Base-by-base conservation (phyloP, 768 basidiomycete genomes). In the Lepiota brunneoincarnata region DNA sequence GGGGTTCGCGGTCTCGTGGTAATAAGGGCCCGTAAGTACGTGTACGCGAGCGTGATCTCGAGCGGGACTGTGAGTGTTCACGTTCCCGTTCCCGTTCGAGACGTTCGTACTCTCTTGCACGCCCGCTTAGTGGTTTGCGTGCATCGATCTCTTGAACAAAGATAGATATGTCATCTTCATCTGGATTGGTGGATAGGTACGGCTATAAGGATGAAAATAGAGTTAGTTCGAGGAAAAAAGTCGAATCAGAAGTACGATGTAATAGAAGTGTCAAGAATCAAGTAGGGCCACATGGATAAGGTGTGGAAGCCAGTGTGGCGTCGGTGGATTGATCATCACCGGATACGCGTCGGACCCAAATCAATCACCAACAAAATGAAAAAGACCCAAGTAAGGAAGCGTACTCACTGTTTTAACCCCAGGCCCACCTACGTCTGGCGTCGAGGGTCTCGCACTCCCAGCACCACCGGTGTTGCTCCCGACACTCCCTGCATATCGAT, bases 121-220 rank as follows among this genome's bases (percentile, higher is more conserved):
- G 66, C 26, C 79, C 76, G 11, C 72, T 72, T 48, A 91, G 71
- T 2, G 89, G 88, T 61, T 83, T 84, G 21, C 86, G 76, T 21
- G 79, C 71, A 60, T 89, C 89, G 46, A 89, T 89, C 43, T 90
- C 86, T 62, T 86, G 84, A 38, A 91, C 85, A 60, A 91, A 91
- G 11, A 78, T 73, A 4, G 88, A 89, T 24, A 91, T 82, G 47
- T 90, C 89, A 59, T 89, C 88, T 59, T 91, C 86, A 57, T 91
- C 86, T 5, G 80, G 79, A 41, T 72, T 70, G 1, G 72, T 68
- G 48, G 15, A 56, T 47, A 17, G 41, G 14, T 51, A 51, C 28
- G 49, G 17, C 44, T 43, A 43, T 41, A 45, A 44, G 56, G 42
- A 20, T 36, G 21, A 20, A 53, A 15, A 21, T 53, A 17, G 17